Base-by-base conservation (phyloP, 371 early-diverging fungal species). In the Haplosporangium sp. region DNA sequence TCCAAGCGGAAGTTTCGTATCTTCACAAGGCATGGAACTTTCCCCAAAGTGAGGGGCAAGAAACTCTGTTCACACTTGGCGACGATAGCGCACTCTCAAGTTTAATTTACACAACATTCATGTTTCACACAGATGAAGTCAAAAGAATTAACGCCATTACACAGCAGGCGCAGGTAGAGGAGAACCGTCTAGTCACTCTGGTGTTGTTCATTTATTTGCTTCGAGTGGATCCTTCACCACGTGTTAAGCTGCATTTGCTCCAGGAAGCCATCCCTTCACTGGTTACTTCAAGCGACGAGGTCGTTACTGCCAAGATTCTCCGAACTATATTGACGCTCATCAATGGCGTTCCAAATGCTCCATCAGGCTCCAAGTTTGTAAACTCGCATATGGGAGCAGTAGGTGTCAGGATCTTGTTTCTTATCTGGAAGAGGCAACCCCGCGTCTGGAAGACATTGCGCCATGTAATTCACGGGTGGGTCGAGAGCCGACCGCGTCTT, bases 371-470 rank as follows among this genome's bases (percentile, higher is more conserved):
- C 11, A 76, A 72, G 37, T 64, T 66, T 40, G 45, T 67, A n/a
- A 65, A 64, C 63, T 83, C 85, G 5, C 69, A 83, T 6, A 83
- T 88, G 83, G 83, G 89, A 2, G 84, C 85, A 47, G 72, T 90
- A 15, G 89, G 88, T 19, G 82, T 89, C 38, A 82, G 83, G 42
- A 83, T 86, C n/a, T 65, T 90, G 8, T 82, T 76, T 2, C 73
- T 82, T 15, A 78, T 88, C 2, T 85, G 85, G 76, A 81, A 85
- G 34, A 81, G 82, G 7, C 90, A 90, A 52, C 87, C 90, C 10
- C 86, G 90, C 10, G 84, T 87, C 1, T 90, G 90, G 90, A 88
- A 87, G 59, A 88, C 89, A 17, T 73, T 90, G 0, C 87, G 87
- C 27, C 83, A 83, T 50, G 84, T 88, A 0, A 76, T 90, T 50